These are phyloP conservation scores for Spiromastix sp. DNA, from an alignment of 2,329 filamentous ascomycete species.

Conservation along the genomic window DNA sequence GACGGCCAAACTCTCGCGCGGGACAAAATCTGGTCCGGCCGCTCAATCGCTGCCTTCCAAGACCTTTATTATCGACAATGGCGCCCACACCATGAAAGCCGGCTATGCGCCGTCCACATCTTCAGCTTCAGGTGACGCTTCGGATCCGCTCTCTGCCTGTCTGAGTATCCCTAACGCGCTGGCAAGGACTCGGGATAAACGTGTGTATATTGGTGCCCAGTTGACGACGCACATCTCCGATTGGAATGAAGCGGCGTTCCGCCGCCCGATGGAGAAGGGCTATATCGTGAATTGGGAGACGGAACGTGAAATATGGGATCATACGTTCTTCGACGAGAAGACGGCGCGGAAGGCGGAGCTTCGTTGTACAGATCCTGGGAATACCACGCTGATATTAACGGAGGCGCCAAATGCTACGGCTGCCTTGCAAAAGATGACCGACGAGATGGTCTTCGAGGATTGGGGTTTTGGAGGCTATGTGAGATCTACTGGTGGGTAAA, in stretches of 20 bases:
- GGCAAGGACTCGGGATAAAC: constrained; percentile 67
- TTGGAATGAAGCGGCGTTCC: constrained; percentile 79
- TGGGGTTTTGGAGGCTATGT: constrained; percentile 86
- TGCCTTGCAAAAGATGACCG: constrained; percentile 75
- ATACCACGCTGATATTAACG: constrained; percentile 74
- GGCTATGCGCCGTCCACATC: constrained; percentile 52
- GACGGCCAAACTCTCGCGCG: constrained; percentile 24
- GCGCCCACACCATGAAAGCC: constrained; percentile 82
- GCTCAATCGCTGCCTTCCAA: constrained; percentile 44
- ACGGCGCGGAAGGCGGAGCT: constrained; percentile 43
- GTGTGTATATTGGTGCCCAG: constrained; percentile 70
- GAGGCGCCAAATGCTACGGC: constrained; percentile 79
- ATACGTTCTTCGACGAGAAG: constrained; percentile 65
- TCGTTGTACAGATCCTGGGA: constrained; percentile 50
- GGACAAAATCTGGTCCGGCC: constrained; percentile 42
- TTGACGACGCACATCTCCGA: constrained; percentile 65
- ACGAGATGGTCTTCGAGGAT: constrained; percentile 96
- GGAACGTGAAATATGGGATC: constrained; percentile 91
- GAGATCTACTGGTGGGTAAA: constrained; percentile 55
- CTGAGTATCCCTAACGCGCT: constrained; percentile 78
- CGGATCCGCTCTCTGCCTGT: constrained; percentile 40
- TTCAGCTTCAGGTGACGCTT: constrained; percentile 23
- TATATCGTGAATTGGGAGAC: constrained; percentile 96
- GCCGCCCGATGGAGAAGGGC: constrained; percentile 85
- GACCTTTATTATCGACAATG: constrained; percentile 89